These are phyloP conservation scores for Fusarium siculi DNA, from an alignment of 2,329 filamentous ascomycete genomes.

Conservation along the genomic window DNA sequence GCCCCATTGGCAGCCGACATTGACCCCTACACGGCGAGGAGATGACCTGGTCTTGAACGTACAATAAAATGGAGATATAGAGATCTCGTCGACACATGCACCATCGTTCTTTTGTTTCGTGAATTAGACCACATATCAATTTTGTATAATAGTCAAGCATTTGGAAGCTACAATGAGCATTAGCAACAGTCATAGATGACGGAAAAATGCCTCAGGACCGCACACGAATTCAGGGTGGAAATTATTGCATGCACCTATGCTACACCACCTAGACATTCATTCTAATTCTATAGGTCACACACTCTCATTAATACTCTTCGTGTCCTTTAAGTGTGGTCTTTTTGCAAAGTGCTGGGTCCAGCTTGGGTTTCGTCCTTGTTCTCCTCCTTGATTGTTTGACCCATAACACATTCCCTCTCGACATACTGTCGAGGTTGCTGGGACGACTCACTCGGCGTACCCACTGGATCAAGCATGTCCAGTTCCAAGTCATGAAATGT, in stretches of 20 bases:
- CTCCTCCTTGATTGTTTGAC: slow-evolving; percentile 52
- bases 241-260: slow-evolving; percentile 41
- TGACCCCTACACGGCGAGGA: slow-evolving; percentile 74
- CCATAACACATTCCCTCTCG: slow-evolving; percentile 52
- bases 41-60: slow-evolving; percentile 72
- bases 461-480: slow-evolving; percentile 38
- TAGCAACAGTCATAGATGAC: slow-evolving; percentile 37
- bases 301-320: not conserved
- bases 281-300: slow-evolving; percentile 33
- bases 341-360: slow-evolving; percentile 6
- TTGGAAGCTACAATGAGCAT: slow-evolving; percentile 36
- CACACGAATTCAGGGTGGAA: slow-evolving; percentile 16
- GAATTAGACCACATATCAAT: slow-evolving; percentile 14
- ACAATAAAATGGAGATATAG: slow-evolving; percentile 47
- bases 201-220: slow-evolving; percentile 15
- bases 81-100: slow-evolving; percentile 12
- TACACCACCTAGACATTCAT: slow-evolving; percentile 27
- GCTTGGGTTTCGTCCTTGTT: slow-evolving; percentile 39
- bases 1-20: slow-evolving; percentile 59
- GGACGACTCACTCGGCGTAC: slow-evolving; percentile 14
- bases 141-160: slow-evolving; percentile 41
- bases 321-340: slow-evolving; percentile 1
- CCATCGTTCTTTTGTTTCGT: slow-evolving; percentile 12
- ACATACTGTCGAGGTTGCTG: slow-evolving; percentile 27
- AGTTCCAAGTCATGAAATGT: slow-evolving; percentile 47